Base-by-base conservation (phyloP, 2,329 filamentous ascomycete species). In the Calonectria crousiana region DNA sequence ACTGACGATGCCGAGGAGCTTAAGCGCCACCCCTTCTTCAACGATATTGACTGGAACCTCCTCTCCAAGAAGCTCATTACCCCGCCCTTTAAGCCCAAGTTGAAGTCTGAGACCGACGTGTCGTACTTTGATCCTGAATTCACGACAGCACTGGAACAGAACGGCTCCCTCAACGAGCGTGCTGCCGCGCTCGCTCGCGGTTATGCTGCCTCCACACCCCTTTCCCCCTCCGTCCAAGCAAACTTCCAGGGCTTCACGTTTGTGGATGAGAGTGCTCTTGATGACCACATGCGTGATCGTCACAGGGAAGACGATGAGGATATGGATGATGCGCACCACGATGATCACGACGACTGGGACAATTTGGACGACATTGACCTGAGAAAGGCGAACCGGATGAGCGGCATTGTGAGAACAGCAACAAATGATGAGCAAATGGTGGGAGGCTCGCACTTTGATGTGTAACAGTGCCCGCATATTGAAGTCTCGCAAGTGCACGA, bases 51-150 rank as follows among this genome's bases (percentile, higher is more conserved):
- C 85, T 99, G 97, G 97, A 92, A 93, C 26, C 93, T 94, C 14
- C 89, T 99, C 47, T 89, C 92, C 67, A 96, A 94, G 89, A 98
- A 98, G 89, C 91, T 97, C 73, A 95, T 98, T 75, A 95, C 96
- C 14, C 97, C 97, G 10, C 97, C 97, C 0, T 99, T 99, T 89
- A 98, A 98, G 89, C 97, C 97, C 10, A 98, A 98, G 86, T 90
- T 99, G 82, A 97, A 97, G 89, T 97, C 94, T 18, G 95, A 98
- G 84, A 95, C 96, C 3, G 97, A 99, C 80, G 97, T 97, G 1
- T 98, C 96, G 56, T 98, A 99, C 86, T 99, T 99, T 82, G 97
- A 99, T 81, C 97, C 97, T 0, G 97, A 98, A 84, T 99, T 99
- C 84, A 99, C 97, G 67, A 98, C 97, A 78, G 97, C 97, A 8